Evolutionary conservation across 441 rosid genomes (phyloP), one percentile per base, ranked within the genome.

Genomic region (Sinapis alba): DNA sequence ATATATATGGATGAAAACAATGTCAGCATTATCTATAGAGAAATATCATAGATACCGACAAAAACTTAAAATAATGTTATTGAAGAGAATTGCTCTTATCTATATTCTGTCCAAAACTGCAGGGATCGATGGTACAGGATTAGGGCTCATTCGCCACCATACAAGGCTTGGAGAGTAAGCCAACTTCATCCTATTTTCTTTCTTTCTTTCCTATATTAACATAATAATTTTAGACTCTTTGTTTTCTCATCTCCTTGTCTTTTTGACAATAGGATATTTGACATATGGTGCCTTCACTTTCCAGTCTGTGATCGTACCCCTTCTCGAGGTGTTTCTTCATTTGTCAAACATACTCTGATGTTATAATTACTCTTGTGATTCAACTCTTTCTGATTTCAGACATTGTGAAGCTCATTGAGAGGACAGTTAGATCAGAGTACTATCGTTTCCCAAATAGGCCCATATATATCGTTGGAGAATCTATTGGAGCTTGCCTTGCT

Each of bases 51-150:
- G n/a, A n/a, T n/a, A n/a, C n/a, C n/a, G n/a, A n/a, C n/a, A n/a
- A n/a, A n/a, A n/a, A n/a, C n/a, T n/a, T n/a, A n/a, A n/a, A n/a
- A n/a, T n/a, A n/a, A n/a, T n/a, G n/a, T n/a, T n/a, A n/a, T n/a
- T n/a, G n/a, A n/a, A n/a, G n/a, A n/a, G n/a, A n/a, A n/a, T 16
- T 34, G 27, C 27, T 24, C n/a, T 38, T 21, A 47, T 47, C 54
- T 47, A 47, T 47, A 47, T 16, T 43, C 16, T 26, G 20, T 27
- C 5, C 10, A 3, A 45, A 51, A 66, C 13, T 76, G 45, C 81
- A 96, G 98, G 98, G 45, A 84, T 90, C 27, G 97, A 96, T 77
- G 97, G 99, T 59, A 86, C 86, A 53, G 99, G 96, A 74, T 85
- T 92, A 76, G 99, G 98, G 9, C 92, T 96, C 57, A 72, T 81